Evolutionary conservation across 257 asterid species (phyloP), one percentile per base, ranked within the genome.

Genomic region (Solanum pimpinellifolium): DNA sequence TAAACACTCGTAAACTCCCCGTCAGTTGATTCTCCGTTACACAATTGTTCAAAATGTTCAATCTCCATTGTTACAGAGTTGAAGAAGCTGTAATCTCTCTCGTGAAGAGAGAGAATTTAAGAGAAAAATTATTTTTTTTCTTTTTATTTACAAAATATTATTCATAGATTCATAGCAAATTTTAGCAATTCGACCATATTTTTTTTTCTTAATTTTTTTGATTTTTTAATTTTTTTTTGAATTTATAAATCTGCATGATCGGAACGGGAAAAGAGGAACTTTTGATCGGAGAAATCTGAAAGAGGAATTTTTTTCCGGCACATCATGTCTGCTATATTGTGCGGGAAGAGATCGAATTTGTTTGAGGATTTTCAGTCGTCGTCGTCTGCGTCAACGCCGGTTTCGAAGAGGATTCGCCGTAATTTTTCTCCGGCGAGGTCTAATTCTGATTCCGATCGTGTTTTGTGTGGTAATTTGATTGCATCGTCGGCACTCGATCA

Each of bases 331-430:
- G 99, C 69, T 49, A 92, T 94, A 90, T 91, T 96, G 96, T 95
- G 98, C 90, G 98, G 98, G 88, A 96, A 96, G 98, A 96, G 99
- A 93, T 93, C 98, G 91, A 94, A 90, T 91, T 92, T 95, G 87
- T 96, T 96, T 89, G 98, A 94, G 91, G 98, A 96, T 69, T 93
- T 95, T 88, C 98, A 80, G 16, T 27, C 66, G 3, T 27, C 41
- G 25, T 95, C 96, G 6, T 78, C 84, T 14, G 4, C 41, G 41
- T 95, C 97, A 18, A 9, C 27, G 89, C 98, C 98, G 47, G 91
- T 89, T 20, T 88, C 95, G 35, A 96, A 96, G 91, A 93, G 98
- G 83, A 92, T 92, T 89, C 99, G 98, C 83, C 93, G 95, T 87
- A 93, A 91, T n/a, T 31, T 89, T 84, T 94, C 97, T 25, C 98